phyloP scores from a whole-genome alignment of 2,329 filamentous ascomycete species.

The Emergomyces pasteurianus region DNA sequence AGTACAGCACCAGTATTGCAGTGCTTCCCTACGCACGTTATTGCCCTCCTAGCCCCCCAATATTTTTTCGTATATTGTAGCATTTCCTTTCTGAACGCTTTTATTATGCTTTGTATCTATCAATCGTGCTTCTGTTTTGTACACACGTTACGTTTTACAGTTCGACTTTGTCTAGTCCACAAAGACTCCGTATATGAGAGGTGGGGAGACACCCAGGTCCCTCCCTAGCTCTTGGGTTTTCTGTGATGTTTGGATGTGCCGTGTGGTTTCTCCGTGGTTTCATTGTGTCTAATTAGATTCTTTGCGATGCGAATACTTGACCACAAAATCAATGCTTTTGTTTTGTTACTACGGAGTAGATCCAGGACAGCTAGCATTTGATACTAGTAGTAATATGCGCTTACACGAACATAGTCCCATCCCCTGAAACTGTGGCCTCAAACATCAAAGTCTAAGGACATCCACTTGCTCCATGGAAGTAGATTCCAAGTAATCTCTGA shows the following conservation, averaged over 20 bases:
- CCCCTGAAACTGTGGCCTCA: neutral
- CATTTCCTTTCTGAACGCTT: neutral
- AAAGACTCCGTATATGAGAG: neutral
- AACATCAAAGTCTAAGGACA: neutral
- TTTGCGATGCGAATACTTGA: neutral
- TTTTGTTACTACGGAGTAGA: no score
- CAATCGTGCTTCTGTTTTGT: neutral
- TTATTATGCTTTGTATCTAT: neutral
- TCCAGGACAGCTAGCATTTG: no score
- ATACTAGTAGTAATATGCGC: neutral
- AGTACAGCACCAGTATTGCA: neutral
- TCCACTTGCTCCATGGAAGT: neutral
- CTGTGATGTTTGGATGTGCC: neutral
- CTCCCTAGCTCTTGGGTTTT: neutral
- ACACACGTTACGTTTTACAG: neutral
- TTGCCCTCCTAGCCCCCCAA: neutral
- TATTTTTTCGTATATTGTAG: neutral
- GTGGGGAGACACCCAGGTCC: neutral
- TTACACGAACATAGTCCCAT: neutral
- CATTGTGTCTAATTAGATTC: neutral
- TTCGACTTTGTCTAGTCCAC: neutral
- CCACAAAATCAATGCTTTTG: neutral
- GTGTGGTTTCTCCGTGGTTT: neutral
- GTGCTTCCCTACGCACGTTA: neutral
- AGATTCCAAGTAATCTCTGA: neutral